Conservation (phyloP, 352 stramenopile genomes). For the Ochromonadaceae sp. region DNA sequence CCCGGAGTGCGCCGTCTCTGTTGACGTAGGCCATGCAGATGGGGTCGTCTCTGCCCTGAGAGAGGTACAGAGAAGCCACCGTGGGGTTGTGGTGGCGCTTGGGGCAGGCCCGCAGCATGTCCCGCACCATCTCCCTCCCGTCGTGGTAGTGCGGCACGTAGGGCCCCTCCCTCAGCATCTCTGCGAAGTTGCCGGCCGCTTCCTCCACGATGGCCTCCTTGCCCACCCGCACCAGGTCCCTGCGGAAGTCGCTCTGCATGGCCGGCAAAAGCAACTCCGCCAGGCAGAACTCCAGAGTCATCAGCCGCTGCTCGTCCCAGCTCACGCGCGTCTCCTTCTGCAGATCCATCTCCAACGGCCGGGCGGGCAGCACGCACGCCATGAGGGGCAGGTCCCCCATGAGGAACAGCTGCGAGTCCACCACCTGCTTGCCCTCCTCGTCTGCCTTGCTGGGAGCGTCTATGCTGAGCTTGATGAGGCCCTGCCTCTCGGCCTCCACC, state of each 20-base stretch:
- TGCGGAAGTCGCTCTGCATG: neutral
- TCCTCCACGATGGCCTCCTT: conserved; percentile 27
- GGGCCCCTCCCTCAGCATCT: conserved; percentile 13
- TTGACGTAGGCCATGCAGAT: neutral
- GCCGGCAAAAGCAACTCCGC: neutral
- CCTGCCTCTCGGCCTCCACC: neutral
- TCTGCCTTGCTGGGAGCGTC: neutral
- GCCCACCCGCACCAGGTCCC: neutral
- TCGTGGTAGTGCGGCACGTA: conserved; percentile 17
- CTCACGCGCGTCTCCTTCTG: neutral
- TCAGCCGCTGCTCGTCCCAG: conserved; percentile 4
- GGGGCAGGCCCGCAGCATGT: neutral
- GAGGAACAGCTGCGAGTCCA: neutral
- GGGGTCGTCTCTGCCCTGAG: neutral
- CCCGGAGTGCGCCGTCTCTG: neutral
- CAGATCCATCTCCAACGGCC: no score
- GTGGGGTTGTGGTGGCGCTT: neutral
- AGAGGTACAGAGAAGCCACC: neutral
- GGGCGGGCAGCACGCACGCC: no score
- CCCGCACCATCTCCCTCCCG: neutral
- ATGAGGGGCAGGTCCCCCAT: neutral
- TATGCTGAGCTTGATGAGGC: neutral
- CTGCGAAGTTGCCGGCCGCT: conserved; percentile 6
- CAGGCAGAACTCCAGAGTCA: neutral
- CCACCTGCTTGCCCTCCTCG: neutral